Percentiles rank a stretch among this genome's conserved stretches.
phyloP scores from a whole-genome alignment of 2,329 filamentous ascomycete species.

The Fusarium vanettenii region DNA sequence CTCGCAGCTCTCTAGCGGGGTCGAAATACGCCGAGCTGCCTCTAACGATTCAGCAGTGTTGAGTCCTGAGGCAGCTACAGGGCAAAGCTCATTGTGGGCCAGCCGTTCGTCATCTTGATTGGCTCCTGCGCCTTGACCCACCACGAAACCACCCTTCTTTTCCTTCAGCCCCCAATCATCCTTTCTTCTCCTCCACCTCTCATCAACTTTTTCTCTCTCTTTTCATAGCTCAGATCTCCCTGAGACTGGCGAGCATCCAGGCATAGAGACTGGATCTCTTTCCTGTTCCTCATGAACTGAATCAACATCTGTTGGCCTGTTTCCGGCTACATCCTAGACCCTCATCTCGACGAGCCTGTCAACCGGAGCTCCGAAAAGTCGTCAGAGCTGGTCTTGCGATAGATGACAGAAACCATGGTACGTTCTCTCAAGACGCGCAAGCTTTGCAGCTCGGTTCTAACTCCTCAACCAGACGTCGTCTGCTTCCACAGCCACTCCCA shows the following conservation, averaged over 20 bases:
- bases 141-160: constrained; percentile 40
- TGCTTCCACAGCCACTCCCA: constrained; percentile 77
- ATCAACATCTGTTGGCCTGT: constrained; percentile 26
- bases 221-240: constrained; percentile 18
- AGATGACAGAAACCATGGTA: constrained; percentile 38
- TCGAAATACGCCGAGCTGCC: background rate
- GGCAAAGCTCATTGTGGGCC: constrained; percentile 18
- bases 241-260: constrained; percentile 16
- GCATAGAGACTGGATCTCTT: constrained; percentile 40
- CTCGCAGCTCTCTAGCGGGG: background rate
- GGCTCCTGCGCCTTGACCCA: constrained; percentile 33
- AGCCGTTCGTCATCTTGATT: constrained; percentile 28
- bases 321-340: constrained; percentile 30
- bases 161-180: constrained; percentile 43
- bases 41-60: background rate
- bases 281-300: constrained; percentile 40
- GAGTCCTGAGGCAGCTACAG: constrained; percentile 36
- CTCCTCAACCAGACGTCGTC: constrained; percentile 69
- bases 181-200: constrained; percentile 38
- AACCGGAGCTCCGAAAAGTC: constrained; percentile 25
- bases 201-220: constrained; percentile 32
- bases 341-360: constrained; percentile 6
- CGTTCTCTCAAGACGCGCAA: constrained; percentile 25
- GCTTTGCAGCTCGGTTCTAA: constrained; percentile 29
- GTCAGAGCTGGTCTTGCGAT: constrained; percentile 10